phyloP scores from a whole-genome alignment of 192 early-diverging fungal species.

The Allomyces arbusculus region DNA sequence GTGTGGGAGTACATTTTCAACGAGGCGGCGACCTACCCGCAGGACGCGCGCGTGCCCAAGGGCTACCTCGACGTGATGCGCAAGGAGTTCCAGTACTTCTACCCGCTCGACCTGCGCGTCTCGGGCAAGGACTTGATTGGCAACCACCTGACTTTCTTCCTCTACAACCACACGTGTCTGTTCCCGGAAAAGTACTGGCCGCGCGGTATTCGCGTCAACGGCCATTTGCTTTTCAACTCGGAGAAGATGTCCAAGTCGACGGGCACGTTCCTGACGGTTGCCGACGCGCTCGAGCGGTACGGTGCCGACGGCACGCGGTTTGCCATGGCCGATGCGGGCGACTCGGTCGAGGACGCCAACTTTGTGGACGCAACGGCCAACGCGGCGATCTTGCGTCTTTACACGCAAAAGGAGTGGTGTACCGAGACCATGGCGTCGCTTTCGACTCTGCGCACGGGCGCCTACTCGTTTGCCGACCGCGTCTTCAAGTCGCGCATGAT shows the following conservation, averaged over 20 bases:
- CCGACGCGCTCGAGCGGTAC: slow-evolving; percentile 57
- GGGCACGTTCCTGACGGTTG: slow-evolving; percentile 81
- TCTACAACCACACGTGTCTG: slow-evolving; percentile 90
- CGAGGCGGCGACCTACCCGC: slow-evolving; percentile 34
- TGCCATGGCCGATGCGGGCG: slow-evolving; percentile 90
- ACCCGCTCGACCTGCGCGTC: slow-evolving; percentile 86
- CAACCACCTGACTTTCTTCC: slow-evolving; percentile 93
- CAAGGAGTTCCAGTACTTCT: slow-evolving; percentile 92
- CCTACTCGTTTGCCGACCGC: slow-evolving; percentile 55
- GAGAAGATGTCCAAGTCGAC: slow-evolving; percentile 98
- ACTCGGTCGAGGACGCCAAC: slow-evolving; percentile 93
- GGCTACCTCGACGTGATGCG: slow-evolving; percentile 54
- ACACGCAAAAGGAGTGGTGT: slow-evolving; percentile 76
- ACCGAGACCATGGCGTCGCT: slow-evolving; percentile 42
- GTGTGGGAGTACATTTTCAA: slow-evolving; percentile 84
- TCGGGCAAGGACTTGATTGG: slow-evolving; percentile 93
- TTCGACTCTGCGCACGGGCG: slow-evolving; percentile 24
- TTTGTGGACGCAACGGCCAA: slow-evolving; percentile 90
- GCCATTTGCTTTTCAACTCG: slow-evolving; percentile 81
- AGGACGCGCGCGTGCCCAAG: slow-evolving; percentile 33
- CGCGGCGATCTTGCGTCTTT: slow-evolving; percentile 78
- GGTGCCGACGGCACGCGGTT: slow-evolving; percentile 93
- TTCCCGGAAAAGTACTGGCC: slow-evolving; percentile 90
- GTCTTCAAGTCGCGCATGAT: slow-evolving; percentile 87
- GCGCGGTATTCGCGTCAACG: slow-evolving; percentile 63